Conservation (phyloP, 106 monocot genomes). For the Dendrobium huoshanense region DNA sequence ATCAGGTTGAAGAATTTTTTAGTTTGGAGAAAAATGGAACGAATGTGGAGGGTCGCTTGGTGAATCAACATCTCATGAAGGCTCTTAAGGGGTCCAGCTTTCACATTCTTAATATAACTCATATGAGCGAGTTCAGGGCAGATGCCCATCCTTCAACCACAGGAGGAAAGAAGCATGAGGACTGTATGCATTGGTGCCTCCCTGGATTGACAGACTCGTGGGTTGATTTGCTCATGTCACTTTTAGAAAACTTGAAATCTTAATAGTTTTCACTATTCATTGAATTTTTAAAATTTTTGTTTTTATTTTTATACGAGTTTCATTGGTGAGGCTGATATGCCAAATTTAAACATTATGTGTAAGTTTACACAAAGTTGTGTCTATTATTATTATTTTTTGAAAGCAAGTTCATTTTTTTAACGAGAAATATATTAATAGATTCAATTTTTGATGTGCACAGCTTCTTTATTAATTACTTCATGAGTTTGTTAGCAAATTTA, state of each 20-base stretch:
- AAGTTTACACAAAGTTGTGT: too few species aligned
- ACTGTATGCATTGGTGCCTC: constrained; percentile 83
- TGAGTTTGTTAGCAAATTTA: too few species aligned
- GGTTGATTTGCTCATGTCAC: constrained; percentile 46
- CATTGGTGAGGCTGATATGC: too few species aligned
- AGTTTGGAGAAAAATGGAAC: constrained; percentile 47
- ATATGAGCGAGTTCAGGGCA: constrained; percentile 67
- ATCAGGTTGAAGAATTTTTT: constrained; percentile 55
- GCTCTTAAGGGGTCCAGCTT: constrained; percentile 45
- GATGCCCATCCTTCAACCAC: constrained; percentile 67
- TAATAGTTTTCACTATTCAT: not conserved
- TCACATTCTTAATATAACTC: constrained; percentile 38
- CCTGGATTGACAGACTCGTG: constrained; percentile 66
- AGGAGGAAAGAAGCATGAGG: constrained; percentile 69
- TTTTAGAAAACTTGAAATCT: constrained; percentile 11
- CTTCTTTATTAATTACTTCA: too few species aligned
- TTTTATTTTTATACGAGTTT: not conserved
- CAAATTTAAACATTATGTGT: too few species aligned
- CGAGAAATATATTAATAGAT: too few species aligned
- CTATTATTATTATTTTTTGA: too few species aligned
- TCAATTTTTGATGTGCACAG: too few species aligned
- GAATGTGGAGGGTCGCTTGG: constrained; percentile 40
- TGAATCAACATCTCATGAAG: constrained; percentile 48
- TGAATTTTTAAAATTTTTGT: not conserved
- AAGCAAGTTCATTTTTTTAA: too few species aligned